Evolutionary conservation across 345 rosid genomes (phyloP).

Genomic region (Eucalyptus sp.): DNA sequence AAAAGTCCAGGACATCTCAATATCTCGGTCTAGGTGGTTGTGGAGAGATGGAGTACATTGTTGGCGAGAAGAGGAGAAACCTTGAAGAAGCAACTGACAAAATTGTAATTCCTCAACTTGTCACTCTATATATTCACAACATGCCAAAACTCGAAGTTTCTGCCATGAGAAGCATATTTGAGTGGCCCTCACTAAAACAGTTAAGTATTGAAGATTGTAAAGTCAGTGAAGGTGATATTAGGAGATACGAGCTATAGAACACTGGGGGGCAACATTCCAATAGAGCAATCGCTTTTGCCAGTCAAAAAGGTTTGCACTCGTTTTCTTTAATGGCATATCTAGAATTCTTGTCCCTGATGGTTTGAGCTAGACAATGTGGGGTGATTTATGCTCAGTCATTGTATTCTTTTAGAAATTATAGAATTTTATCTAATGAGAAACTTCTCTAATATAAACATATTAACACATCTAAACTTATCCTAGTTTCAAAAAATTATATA

Average conservation of each 20-base stretch:
- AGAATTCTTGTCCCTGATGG: neutral
- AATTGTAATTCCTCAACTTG: neutral
- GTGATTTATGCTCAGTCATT: neutral
- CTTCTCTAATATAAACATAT: too few species aligned
- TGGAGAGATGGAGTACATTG: neutral
- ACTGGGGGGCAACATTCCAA: too few species aligned
- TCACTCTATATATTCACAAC: neutral
- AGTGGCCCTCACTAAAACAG: neutral
- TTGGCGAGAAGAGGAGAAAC: neutral
- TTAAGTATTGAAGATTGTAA: neutral
- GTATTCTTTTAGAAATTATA: neutral
- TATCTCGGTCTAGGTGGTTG: neutral
- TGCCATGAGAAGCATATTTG: neutral
- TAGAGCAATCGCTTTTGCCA: neutral
- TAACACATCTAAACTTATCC: neutral
- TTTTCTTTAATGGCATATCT: neutral
- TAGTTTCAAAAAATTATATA: too few species aligned
- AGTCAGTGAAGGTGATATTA: rapidly evolving
- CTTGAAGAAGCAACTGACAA: neutral
- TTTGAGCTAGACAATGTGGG: neutral
- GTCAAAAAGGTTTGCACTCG: neutral
- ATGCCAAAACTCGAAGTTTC: neutral
- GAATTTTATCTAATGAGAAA: too few species aligned
- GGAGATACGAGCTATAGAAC: neutral
- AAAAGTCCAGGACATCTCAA: neutral